Percentiles rank a stretch among this genome's conserved stretches.
Conservation (phyloP, 139 green algal species). For the Coccomyxa sp. region DNA sequence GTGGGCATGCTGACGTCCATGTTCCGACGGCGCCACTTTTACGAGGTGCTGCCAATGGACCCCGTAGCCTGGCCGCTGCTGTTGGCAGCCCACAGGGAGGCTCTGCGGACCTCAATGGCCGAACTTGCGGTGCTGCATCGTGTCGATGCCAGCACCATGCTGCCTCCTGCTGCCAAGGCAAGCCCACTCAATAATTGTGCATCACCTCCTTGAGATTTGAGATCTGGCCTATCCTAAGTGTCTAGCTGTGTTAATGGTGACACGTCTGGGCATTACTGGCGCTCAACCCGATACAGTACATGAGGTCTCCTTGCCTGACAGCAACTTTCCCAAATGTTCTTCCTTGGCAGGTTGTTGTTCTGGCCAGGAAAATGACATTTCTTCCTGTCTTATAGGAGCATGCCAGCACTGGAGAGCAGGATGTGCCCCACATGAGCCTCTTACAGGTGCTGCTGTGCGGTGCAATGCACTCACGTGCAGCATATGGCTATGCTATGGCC, state of each 20-base stretch:
- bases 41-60: conserved; percentile 41
- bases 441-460: conserved; percentile 40
- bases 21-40: conserved; percentile 27
- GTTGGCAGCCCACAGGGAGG: conserved; percentile 20
- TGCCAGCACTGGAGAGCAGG: too few relatives aligned
- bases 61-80: conserved; percentile 29
- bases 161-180: background rate
- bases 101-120: conserved; percentile 10
- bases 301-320: too few relatives aligned
- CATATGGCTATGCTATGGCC: conserved; percentile 48
- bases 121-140: background rate
- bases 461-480: conserved; percentile 42
- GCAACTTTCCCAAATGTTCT: too few relatives aligned
- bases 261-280: too few relatives aligned
- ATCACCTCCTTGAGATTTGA: background rate
- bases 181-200: background rate
- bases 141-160: background rate
- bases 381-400: too few relatives aligned
- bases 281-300: too few relatives aligned
- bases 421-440: background rate
- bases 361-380: too few relatives aligned
- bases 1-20: conserved; percentile 28
- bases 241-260: background rate
- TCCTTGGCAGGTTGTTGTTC: too few relatives aligned
- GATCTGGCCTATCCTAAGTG: background rate